Evolutionary conservation across 1,284 basidiomycete genomes (phyloP).

Genomic region (Gastroboletus turbinatus): DNA sequence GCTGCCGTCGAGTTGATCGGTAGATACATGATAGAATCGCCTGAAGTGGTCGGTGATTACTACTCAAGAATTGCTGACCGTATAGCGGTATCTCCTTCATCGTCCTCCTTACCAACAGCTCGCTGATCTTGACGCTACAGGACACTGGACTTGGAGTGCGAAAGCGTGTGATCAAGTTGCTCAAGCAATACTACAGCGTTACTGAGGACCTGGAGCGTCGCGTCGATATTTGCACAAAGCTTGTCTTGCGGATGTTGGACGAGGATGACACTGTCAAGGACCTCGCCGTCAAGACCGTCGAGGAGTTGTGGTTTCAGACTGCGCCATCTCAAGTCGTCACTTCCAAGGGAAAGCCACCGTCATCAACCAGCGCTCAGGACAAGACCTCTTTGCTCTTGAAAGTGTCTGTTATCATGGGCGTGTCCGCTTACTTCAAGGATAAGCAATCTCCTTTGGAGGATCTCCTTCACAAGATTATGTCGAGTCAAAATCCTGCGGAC

Average conservation of each 20-base stretch:
- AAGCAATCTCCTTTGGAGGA: conserved; percentile 83
- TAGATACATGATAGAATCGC: conserved; percentile 89
- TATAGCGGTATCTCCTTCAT: conserved; percentile 64
- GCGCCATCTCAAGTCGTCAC: conserved; percentile 30
- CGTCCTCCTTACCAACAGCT: not conserved
- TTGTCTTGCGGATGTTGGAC: conserved; percentile 86
- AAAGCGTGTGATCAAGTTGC: conserved; percentile 91
- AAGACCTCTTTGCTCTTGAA: conserved; percentile 56
- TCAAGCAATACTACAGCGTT: conserved; percentile 78
- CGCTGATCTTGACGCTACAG: conserved; percentile 38
- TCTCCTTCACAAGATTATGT: conserved; percentile 77
- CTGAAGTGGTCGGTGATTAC: conserved; percentile 82
- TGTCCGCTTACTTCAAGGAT: conserved; percentile 80
- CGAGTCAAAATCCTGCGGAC: conserved; percentile 37
- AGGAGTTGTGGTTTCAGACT: conserved; percentile 84
- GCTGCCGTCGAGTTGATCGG: conserved; percentile 94
- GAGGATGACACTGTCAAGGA: conserved; percentile 94
- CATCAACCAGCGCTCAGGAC: conserved; percentile 38
- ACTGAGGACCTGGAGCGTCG: conserved; percentile 60
- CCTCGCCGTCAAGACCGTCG: conserved; percentile 82
- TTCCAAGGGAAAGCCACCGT: conserved; percentile 37
- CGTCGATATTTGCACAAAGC: conserved; percentile 79
- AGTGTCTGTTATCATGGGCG: conserved; percentile 81
- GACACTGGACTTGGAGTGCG: conserved; percentile 92
- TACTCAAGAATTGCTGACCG: conserved; percentile 84